Conservation (phyloP, 2,329 filamentous ascomycete genomes). For the Paracoccidioides brasiliensis region DNA sequence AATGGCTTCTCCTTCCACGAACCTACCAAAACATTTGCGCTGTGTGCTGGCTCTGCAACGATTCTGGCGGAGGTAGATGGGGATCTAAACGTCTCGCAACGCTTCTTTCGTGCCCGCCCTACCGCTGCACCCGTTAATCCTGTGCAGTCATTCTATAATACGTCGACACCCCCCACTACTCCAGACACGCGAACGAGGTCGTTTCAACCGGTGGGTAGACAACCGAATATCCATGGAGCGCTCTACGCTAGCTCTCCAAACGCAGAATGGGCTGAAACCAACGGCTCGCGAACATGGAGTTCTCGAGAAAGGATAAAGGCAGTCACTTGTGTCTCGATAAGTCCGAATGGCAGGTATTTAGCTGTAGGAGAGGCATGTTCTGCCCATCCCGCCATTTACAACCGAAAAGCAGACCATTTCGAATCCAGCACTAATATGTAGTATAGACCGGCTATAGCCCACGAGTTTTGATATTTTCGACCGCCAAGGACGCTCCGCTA, state of each 20-base stretch:
- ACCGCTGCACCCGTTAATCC: constrained; percentile 53
- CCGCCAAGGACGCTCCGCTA: constrained; percentile 59
- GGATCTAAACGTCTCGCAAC: constrained; percentile 52
- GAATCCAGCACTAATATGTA: constrained; percentile 14
- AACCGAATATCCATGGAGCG: constrained; percentile 34
- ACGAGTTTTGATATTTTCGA: constrained; percentile 77
- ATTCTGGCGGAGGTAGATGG: constrained; percentile 71
- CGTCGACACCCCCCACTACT: constrained; percentile 44
- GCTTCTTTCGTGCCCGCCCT: constrained; percentile 81
- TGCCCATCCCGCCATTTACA: background rate
- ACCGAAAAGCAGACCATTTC: background rate
- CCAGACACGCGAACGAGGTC: constrained; percentile 45
- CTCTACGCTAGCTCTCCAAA: constrained; percentile 35
- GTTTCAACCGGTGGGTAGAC: constrained; percentile 32
- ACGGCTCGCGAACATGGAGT: constrained; percentile 60
- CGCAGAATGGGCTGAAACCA: constrained; percentile 45
- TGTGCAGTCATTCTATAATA: constrained; percentile 40
- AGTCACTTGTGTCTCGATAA: constrained; percentile 79
- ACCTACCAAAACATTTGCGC: constrained; percentile 60
- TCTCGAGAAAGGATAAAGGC: constrained; percentile 89
- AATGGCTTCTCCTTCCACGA: constrained; percentile 75
- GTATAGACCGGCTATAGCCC: constrained; percentile 73
- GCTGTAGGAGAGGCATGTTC: constrained; percentile 67
- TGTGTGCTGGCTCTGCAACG: constrained; percentile 86
- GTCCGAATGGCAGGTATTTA: constrained; percentile 71